Evolutionary conservation across 2,329 filamentous ascomycete species (phyloP), one percentile per base, ranked within the genome.

Genomic region (Sarocladium kiliense): DNA sequence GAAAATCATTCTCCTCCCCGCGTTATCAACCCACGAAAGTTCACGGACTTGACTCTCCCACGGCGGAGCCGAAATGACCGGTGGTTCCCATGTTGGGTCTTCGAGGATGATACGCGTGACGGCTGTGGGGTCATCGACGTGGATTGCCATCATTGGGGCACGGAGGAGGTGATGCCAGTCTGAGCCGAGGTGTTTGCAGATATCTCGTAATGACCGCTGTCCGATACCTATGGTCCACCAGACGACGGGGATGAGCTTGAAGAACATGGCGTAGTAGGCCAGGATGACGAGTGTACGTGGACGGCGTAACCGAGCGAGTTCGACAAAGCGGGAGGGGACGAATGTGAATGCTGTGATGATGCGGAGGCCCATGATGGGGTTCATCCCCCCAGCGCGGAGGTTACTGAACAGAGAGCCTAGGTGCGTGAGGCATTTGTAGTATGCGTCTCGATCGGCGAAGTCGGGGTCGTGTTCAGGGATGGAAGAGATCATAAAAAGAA

Each of bases 331-430:
- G 0, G 63, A 62, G 5, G 77, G 75, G 19, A 80, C 58, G 54
- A 77, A 82, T 2, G 77, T 82, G 55, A 79, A 74, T 68, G 76
- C 80, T 10, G 77, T 80, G 57, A 79, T 73, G 62, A 79, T 71
- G 54, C 80, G 75, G 14, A 82, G 64, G 56, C 70, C 66, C 60
- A 82, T 69, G 25, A 76, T 65, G 18, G 73, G 67, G 34, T 69
- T 69, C 41, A 78, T 71, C 3, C 78, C 78, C 16, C 70, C 59
- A 11, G 58, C 27, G 9, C 47, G 62, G n/a, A 82, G 65, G 58
- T 80, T 74, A 53, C 68, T 64, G 57, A 81, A 82, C 1, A 83
- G 69, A 1, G 77, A 75, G 27, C 79, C 80, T 2, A 83, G 68
- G 57, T 72, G 78, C 54, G 73, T 72, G 6, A 82, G 70, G 2